Evolutionary conservation across 768 basidiomycete species (phyloP).

Genomic region (Phylloporus sp.): DNA sequence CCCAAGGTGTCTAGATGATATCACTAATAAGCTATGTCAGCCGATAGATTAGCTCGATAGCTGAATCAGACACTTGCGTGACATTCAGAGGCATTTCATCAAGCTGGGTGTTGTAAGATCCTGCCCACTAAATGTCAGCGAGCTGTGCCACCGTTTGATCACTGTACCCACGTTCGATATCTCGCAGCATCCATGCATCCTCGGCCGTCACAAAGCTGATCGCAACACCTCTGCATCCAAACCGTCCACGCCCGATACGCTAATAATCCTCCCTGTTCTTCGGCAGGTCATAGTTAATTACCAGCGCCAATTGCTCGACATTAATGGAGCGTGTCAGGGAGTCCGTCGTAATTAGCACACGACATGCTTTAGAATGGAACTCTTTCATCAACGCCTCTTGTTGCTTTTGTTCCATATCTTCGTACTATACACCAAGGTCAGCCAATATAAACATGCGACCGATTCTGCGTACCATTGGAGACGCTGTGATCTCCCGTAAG

Average conservation of each 20-base stretch:
- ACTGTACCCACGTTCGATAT: conserved; percentile 83
- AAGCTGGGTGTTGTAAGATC: conserved; percentile 93
- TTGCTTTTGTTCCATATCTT: conserved; percentile 97
- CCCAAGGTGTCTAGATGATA: conserved; percentile 61
- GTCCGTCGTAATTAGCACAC: conserved; percentile 98
- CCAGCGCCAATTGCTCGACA: conserved; percentile 94
- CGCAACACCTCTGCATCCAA: conserved; percentile 94
- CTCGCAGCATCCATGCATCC: conserved; percentile 87
- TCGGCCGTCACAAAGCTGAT: conserved; percentile 97
- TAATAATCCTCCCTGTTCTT: conserved; percentile 98
- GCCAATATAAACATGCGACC: conserved; percentile 12
- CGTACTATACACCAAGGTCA: conserved; percentile 57
- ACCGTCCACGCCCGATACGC: conserved; percentile 95
- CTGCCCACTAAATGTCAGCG: conserved; percentile 32
- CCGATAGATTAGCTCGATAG: conserved; percentile 11
- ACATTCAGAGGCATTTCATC: conserved; percentile 98
- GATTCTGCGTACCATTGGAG: conserved; percentile 73
- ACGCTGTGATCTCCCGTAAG: conserved; percentile 93
- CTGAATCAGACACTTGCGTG: conserved; percentile 51
- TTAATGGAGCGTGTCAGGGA: conserved; percentile 97
- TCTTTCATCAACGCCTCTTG: conserved; percentile 99
- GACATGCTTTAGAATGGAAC: conserved; percentile 97
- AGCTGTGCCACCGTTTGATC: neutral
- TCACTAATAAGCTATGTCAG: conserved; percentile 48
- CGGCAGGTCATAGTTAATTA: conserved; percentile 93